Base-by-base conservation (phyloP, 106 monocot species). In the Platanthera zijinensis region DNA sequence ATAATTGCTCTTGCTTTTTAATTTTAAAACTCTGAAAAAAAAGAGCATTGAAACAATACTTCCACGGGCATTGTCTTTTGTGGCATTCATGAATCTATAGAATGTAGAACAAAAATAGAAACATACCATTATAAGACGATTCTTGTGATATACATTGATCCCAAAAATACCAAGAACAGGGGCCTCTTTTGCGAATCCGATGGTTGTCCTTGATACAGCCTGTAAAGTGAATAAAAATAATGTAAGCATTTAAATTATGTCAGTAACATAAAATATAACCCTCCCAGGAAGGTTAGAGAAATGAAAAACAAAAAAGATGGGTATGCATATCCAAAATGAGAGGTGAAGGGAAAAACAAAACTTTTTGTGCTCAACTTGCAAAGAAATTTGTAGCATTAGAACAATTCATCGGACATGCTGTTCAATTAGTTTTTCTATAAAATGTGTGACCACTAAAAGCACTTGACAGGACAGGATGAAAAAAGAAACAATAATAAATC, bases 141-240 rank as follows among this genome's bases (percentile, higher is more conserved):
- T 92, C 72, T 87, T 92, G 68, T 95, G 95, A 78, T 95, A 95
- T 50, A 95, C 88, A 81, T 95, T 95, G 76, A 95, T 49, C 48
- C 95, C 92, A 85, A 90, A 92, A 32, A 90, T 90, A 25, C 92
- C 92, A 83, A 95, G 75, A 69, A 92, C 57, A 18, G 92, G 95
- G 5, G 92, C 95, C 82, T 95, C 95, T 76, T 95, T 95, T 74
- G 90, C 90, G 73, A 95, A 95, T 51, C 95, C 95, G 67, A 95
- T 81, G 0, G 75, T 87, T 8, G 80, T 75, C 53, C 85, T 79
- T 61, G 90, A 90, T 0, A 83, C 69, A 6, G 79, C 86, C 91
- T 91, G 76, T 51, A 63, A 51, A 72, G 72, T 15, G 7, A 18
- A n/a, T 50, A 15, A 72, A 72, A 4, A 8, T 11, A 22, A 21